A percentile compares a stretch with the other conserved stretches of the same genome.
Conservation (phyloP, 78 protist species). For the Dictyostelium firmibasis region DNA sequence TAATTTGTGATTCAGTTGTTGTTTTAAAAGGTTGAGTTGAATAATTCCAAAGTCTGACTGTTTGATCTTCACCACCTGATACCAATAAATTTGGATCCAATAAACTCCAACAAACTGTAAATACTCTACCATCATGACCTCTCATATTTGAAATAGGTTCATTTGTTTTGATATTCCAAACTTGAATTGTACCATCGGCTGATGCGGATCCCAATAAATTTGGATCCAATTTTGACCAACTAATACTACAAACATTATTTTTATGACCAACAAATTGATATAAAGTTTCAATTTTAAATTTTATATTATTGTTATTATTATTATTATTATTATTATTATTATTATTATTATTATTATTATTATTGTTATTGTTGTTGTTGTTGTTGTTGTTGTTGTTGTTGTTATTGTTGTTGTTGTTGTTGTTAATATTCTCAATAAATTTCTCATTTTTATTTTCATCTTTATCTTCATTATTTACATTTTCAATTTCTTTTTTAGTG, state of each 20-base stretch:
- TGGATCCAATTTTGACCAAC: constrained; percentile 45
- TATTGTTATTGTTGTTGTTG: not conserved
- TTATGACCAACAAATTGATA: constrained; percentile 19
- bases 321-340: not conserved
- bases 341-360: not conserved
- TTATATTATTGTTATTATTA: too few species aligned
- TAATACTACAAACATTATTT: constrained; percentile 21
- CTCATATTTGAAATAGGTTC: constrained; percentile 32
- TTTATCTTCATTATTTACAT: not conserved
- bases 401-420: too few species aligned
- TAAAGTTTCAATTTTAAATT: not conserved
- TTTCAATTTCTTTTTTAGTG: not conserved
- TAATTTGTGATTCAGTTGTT: not conserved
- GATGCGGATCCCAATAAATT: constrained; percentile 19
- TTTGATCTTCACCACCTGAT: constrained; percentile 78
- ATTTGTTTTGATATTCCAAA: constrained; percentile 40
- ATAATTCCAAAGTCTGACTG: constrained; percentile 73
- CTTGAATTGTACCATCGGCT: constrained; percentile 38
- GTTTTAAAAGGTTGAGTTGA: constrained; percentile 10
- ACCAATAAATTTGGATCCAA: not conserved
- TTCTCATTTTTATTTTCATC: not conserved
- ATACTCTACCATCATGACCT: constrained; percentile 72
- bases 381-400: too few species aligned
- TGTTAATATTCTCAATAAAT: not conserved
- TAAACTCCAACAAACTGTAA: constrained; percentile 42